Percentiles rank a stretch among this genome's conserved stretches.
phyloP scores from a whole-genome alignment of 2,329 filamentous ascomycete species.

The Coleophoma crateriformis region DNA sequence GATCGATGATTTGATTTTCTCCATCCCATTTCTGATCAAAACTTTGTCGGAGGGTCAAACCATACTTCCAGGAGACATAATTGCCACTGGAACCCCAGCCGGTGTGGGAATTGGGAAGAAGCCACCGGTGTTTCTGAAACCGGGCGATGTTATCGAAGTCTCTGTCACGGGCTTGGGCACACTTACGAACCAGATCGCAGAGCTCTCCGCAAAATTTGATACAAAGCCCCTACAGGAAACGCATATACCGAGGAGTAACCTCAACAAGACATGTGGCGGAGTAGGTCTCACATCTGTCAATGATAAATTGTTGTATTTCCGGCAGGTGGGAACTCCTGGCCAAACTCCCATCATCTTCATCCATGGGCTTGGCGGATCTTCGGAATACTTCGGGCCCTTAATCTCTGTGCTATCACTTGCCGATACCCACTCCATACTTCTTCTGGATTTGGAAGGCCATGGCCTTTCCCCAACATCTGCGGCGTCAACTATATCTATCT shows the following conservation, averaged over 20 bases:
- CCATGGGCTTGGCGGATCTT: slow-evolving; percentile 47
- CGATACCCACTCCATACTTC: slow-evolving; percentile 29
- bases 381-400: slow-evolving; percentile 39
- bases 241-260: slow-evolving; percentile 25
- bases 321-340: slow-evolving; percentile 18
- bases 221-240: slow-evolving; percentile 19
- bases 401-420: slow-evolving; percentile 28
- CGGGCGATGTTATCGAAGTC: slow-evolving; percentile 35
- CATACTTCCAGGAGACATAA: slow-evolving; percentile 41
- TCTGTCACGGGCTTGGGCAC: slow-evolving; percentile 35
- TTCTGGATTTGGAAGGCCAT: slow-evolving; percentile 51
- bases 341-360: slow-evolving; percentile 39
- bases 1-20: slow-evolving; percentile 44
- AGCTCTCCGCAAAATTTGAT: slow-evolving; percentile 16
- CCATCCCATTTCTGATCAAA: slow-evolving; percentile 38
- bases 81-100: slow-evolving; percentile 42
- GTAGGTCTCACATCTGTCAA: slow-evolving; percentile 31
- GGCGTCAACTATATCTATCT: slow-evolving; percentile 33
- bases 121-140: slow-evolving; percentile 34
- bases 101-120: slow-evolving; percentile 41
- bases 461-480: slow-evolving; percentile 46
- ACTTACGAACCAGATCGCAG: slow-evolving; percentile 32
- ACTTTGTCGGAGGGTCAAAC: slow-evolving; percentile 45
- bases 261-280: slow-evolving; percentile 21
- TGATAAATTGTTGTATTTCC: slow-evolving; percentile 35